Percentiles rank a stretch among this genome's conserved stretches.
These are phyloP conservation scores for Suillus ampliporus DNA, from an alignment of 768 basidiomycete species.

Conservation along the genomic window DNA sequence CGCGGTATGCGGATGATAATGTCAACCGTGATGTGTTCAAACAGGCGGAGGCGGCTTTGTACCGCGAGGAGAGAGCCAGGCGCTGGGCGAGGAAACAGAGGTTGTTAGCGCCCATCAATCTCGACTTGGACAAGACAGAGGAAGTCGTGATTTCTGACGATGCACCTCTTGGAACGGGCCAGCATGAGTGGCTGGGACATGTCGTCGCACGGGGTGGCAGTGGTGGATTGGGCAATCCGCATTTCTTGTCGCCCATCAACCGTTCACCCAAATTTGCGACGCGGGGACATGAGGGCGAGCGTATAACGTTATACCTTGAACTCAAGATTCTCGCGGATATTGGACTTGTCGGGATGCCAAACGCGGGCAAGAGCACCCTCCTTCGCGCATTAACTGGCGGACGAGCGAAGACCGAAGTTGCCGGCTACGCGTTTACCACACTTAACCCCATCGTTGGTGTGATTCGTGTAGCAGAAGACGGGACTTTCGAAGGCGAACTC, in stretches of 20 bases:
- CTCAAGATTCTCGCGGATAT: slow-evolving; percentile 94
- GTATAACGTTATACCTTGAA: slow-evolving; percentile 84
- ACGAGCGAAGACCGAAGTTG: slow-evolving; percentile 82
- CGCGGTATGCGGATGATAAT: slow-evolving; percentile 66
- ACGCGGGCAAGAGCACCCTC: slow-evolving; percentile 92
- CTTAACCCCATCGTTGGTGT: slow-evolving; percentile 93
- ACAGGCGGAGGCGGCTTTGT: slow-evolving; percentile 68
- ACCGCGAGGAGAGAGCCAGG: slow-evolving; percentile 65
- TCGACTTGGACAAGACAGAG: slow-evolving; percentile 67
- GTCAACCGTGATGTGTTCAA: slow-evolving; percentile 67
- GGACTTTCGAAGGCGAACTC: slow-evolving; percentile 69
- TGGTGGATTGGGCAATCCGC: slow-evolving; percentile 90
- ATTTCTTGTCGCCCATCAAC: slow-evolving; percentile 70
- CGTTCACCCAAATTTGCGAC: slow-evolving; percentile 90
- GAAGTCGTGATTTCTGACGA: slow-evolving; percentile 48
- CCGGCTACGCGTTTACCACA: slow-evolving; percentile 93
- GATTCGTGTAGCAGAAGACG: slow-evolving; percentile 82
- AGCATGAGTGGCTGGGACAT: slow-evolving; percentile 58
- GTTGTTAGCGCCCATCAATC: slow-evolving; percentile 48
- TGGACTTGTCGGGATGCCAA: slow-evolving; percentile 96
- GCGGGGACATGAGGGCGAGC: slow-evolving; percentile 72
- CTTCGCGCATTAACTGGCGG: slow-evolving; percentile 89
- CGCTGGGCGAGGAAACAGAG: slow-evolving; percentile 52
- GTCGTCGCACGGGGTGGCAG: slow-evolving; percentile 77
- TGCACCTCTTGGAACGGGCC: slow-evolving; percentile 67